These are phyloP conservation scores for Colletotrichum melonis DNA, from an alignment of 2,329 filamentous ascomycete species.

Conservation along the genomic window DNA sequence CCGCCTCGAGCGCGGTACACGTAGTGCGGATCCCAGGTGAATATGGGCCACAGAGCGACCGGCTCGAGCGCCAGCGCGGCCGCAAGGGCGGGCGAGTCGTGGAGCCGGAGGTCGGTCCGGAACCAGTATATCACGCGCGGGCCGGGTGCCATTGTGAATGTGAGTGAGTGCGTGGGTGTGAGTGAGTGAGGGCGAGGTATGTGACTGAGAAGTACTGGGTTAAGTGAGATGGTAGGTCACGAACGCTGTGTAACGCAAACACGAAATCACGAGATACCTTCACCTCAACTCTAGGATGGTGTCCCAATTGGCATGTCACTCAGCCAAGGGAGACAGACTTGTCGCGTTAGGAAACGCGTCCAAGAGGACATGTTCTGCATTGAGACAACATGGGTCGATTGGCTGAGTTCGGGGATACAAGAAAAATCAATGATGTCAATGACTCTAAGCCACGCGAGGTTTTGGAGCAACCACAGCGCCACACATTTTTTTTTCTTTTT, in stretches of 20 bases:
- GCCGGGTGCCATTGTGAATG: slow-evolving; percentile 10
- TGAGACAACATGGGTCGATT: background rate
- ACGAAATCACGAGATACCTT: background rate
- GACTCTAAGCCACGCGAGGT: slow-evolving; percentile 21
- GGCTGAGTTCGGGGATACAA: no score
- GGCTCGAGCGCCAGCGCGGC: slow-evolving; percentile 78
- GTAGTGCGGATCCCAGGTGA: slow-evolving; percentile 86
- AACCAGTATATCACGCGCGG: slow-evolving; percentile 78
- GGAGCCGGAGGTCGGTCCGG: slow-evolving; percentile 80
- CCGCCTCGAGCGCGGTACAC: slow-evolving; percentile 78
- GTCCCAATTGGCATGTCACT: no score
- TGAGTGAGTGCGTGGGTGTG: background rate
- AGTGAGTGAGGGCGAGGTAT: background rate
- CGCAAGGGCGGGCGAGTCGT: slow-evolving; percentile 80
- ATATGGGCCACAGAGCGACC: slow-evolving; percentile 77
- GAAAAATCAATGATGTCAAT: slow-evolving; percentile 46
- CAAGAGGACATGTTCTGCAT: slow-evolving; percentile 42
- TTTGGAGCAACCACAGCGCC: background rate
- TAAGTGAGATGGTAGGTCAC: background rate
- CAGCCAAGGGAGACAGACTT: background rate
- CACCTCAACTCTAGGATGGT: background rate
- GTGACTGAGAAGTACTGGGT: background rate
- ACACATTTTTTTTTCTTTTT: background rate
- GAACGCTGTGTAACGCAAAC: background rate
- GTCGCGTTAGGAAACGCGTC: background rate